Conservation (phyloP, 352 stramenopile genomes). For the Phytophthora crassamura region DNA sequence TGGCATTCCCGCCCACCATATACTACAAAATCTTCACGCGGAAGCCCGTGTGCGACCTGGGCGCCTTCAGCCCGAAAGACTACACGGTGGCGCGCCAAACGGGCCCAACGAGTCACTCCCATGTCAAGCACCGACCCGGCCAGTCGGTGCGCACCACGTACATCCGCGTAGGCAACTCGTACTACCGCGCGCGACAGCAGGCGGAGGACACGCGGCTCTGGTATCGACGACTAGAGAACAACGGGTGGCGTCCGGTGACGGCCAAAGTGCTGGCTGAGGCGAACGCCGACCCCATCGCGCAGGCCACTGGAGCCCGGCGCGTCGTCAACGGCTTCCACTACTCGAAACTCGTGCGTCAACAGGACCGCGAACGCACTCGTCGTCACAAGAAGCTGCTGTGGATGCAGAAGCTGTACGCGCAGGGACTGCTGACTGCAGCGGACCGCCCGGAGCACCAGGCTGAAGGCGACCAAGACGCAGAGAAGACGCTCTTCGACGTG, state of each 20-base stretch:
- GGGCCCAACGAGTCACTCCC: constrained; percentile 33
- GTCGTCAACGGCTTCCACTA: constrained; percentile 45
- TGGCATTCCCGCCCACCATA: constrained; percentile 91
- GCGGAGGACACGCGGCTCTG: constrained; percentile 69
- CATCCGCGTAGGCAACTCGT: constrained; percentile 79
- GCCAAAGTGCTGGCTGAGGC: constrained; percentile 77
- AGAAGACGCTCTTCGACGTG: constrained; percentile 55
- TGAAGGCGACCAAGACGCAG: constrained; percentile 12
- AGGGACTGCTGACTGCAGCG: constrained; percentile 51
- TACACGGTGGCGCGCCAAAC: constrained; percentile 71
- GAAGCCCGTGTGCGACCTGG: constrained; percentile 86
- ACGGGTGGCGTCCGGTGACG: constrained; percentile 91
- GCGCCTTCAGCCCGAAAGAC: constrained; percentile 91
- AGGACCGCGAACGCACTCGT: constrained; percentile 58
- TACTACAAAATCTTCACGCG: constrained; percentile 96
- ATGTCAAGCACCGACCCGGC: constrained; percentile 20
- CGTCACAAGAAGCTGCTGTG: constrained; percentile 76
- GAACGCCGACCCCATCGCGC: constrained; percentile 59
- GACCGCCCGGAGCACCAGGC: constrained; percentile 23
- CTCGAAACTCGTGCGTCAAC: constrained; percentile 56
- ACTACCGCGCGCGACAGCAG: constrained; percentile 65
- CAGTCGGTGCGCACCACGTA: constrained; percentile 35
- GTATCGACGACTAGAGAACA: constrained; percentile 92
- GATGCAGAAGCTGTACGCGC: constrained; percentile 83
- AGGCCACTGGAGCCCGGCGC: constrained; percentile 51